Conservation (phyloP, 2,329 filamentous ascomycete genomes). For the Colletotrichum chrysophilum region DNA sequence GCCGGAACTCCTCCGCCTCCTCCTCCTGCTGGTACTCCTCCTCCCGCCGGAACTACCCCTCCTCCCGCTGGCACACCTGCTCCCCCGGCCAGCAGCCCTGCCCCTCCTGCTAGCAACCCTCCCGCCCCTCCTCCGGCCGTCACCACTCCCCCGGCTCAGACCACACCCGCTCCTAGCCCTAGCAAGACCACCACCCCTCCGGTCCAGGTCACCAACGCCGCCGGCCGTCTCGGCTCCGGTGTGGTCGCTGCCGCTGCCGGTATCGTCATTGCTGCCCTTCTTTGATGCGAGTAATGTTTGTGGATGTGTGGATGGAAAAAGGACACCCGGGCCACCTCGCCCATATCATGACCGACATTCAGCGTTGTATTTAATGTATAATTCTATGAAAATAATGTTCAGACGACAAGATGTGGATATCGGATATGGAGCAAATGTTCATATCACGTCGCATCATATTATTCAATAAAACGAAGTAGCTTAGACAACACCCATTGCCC, state of each 20-base stretch:
- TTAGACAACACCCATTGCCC: not conserved
- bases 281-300: not conserved
- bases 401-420: not conserved
- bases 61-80: not conserved
- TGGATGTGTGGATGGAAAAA: not conserved
- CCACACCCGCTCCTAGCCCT: not conserved
- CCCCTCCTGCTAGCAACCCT: not conserved
- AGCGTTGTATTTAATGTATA: not conserved
- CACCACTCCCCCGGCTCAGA: not conserved
- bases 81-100: not conserved
- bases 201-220: slow-evolving; percentile 3
- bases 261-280: slow-evolving; percentile 10
- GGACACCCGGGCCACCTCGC: not conserved
- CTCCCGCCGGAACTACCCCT: not conserved
- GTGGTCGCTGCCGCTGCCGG: slow-evolving; percentile 11
- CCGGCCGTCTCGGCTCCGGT: not conserved
- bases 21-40: not conserved
- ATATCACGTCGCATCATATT: not conserved
- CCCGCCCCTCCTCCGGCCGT: not conserved
- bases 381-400: not conserved
- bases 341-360: not conserved
- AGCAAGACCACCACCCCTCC: not conserved
- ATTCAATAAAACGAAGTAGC: not conserved
- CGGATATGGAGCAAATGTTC: not conserved
- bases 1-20: not conserved